phyloP scores from a whole-genome alignment of 2,329 filamentous ascomycete genomes.

The Teratosphaeria pseudoeucalypti region DNA sequence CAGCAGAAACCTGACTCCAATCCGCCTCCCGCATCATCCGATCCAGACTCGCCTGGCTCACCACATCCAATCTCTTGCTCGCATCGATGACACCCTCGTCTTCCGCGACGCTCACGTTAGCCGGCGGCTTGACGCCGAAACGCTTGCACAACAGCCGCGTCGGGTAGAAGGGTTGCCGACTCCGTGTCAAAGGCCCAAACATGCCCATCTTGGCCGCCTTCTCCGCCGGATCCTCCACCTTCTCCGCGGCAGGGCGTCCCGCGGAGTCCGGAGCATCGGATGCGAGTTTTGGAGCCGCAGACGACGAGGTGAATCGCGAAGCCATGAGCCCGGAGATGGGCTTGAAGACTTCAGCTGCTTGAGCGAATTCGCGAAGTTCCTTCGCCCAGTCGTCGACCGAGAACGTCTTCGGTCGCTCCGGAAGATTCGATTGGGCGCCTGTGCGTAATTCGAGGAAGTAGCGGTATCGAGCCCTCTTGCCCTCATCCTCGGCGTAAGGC shows the following conservation, averaged over 20 bases:
- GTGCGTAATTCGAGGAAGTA: conserved; percentile 70
- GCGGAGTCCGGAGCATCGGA: conserved; percentile 20
- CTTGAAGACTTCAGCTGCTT: conserved; percentile 71
- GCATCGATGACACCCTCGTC: conserved; percentile 34
- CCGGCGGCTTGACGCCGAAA: conserved; percentile 73
- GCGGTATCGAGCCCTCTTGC: conserved; percentile 71
- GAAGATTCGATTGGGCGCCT: conserved; percentile 48
- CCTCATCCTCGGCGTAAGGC: conserved; percentile 74
- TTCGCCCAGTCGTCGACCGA: conserved; percentile 64
- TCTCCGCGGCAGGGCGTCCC: conserved; percentile 30
- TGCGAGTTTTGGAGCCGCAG: conserved; percentile 24
- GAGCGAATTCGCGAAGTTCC: conserved; percentile 69
- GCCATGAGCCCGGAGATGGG: conserved; percentile 90
- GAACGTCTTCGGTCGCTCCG: conserved; percentile 42
- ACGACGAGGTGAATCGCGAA: conserved; percentile 73
- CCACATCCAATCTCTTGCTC: conserved; percentile 41
- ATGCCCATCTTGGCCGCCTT: conserved; percentile 82
- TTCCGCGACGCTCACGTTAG: conserved; percentile 19
- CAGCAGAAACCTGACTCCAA: conserved; percentile 7
- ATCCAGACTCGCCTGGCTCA: conserved; percentile 47
- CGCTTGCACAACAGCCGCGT: conserved; percentile 83
- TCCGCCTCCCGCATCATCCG: conserved; percentile 42
- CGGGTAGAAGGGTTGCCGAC: conserved; percentile 62
- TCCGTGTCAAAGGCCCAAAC: conserved; percentile 82
- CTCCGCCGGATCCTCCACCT: conserved; percentile 65